phyloP scores from a whole-genome alignment of 495 filamentous ascomycete species.

The Lophiostoma macrostomum region DNA sequence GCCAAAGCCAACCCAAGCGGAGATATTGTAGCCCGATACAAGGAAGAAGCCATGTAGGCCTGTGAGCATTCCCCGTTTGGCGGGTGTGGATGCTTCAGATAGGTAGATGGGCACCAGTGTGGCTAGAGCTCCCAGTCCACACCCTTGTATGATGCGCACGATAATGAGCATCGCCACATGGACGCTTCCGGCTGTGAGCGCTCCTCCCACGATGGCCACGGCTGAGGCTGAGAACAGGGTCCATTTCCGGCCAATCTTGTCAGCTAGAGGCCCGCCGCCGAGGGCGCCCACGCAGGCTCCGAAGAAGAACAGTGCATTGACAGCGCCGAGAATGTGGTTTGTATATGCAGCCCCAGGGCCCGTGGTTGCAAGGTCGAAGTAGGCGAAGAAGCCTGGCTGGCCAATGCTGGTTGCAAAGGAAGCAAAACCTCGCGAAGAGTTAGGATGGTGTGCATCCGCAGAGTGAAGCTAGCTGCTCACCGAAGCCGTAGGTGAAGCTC shows the following conservation, averaged over 20 bases:
- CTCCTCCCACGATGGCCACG: slow-evolving; percentile 29
- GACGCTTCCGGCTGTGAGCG: slow-evolving; percentile 34
- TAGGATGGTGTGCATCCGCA: not conserved
- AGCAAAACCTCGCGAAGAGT: slow-evolving; percentile 18
- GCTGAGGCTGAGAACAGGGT: slow-evolving; percentile 21
- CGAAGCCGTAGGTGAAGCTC: slow-evolving; percentile 35
- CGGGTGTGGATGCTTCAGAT: slow-evolving; percentile 43
- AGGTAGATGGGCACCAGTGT: slow-evolving; percentile 46
- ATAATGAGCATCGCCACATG: slow-evolving; percentile 38
- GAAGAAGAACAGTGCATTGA: slow-evolving; percentile 35
- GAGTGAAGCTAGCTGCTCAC: slow-evolving; percentile 12
- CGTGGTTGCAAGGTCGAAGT: slow-evolving; percentile 32
- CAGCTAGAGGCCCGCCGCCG: slow-evolving; percentile 25
- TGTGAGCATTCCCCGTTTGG: slow-evolving; percentile 47
- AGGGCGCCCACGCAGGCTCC: slow-evolving; percentile 33
- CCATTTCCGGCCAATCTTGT: slow-evolving; percentile 30
- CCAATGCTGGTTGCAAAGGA: slow-evolving; percentile 33
- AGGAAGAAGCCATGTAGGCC: slow-evolving; percentile 48
- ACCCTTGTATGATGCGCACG: slow-evolving; percentile 42
- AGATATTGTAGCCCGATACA: slow-evolving; percentile 55
- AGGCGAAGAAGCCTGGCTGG: slow-evolving; percentile 33
- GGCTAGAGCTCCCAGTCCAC: slow-evolving; percentile 42
- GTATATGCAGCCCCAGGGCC: slow-evolving; percentile 28
- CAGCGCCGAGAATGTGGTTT: slow-evolving; percentile 35
- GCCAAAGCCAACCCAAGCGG: slow-evolving; percentile 68